phyloP scores from a whole-genome alignment of 2,329 filamentous ascomycete species.

The Aspergillus novoparasiticus region DNA sequence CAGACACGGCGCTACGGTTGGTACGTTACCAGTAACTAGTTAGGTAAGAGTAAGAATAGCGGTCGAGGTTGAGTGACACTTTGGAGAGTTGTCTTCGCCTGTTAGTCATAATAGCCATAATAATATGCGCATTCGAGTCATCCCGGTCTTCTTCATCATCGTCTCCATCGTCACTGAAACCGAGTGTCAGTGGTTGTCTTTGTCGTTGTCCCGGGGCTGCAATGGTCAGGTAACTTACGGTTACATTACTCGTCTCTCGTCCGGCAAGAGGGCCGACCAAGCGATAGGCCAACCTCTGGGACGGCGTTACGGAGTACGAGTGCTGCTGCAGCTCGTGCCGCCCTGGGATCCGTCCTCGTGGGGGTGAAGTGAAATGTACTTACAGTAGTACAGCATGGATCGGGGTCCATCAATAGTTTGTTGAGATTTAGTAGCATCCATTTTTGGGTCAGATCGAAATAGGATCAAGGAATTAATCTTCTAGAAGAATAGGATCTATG shows the following conservation, averaged over 20 bases:
- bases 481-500: neutral
- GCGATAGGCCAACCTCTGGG: neutral
- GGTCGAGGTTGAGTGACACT: neutral
- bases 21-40: neutral
- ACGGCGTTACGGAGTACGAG: neutral
- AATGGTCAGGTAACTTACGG: neutral
- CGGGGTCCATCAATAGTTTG: neutral
- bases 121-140: neutral
- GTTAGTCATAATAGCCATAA: neutral
- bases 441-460: neutral
- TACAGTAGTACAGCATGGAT: conserved; percentile 4
- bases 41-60: neutral
- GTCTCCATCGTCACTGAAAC: neutral
- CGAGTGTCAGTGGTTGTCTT: neutral
- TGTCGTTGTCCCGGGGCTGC: neutral
- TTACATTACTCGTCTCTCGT: neutral
- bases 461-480: neutral
- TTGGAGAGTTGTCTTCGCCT: neutral
- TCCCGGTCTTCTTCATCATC: neutral
- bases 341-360: conserved; percentile 3
- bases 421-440: neutral
- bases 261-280: neutral
- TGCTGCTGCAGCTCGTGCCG: neutral
- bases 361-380: neutral
- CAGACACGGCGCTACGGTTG: neutral